phyloP scores from a whole-genome alignment of 495 filamentous ascomycete species.

The Cercophora samala region DNA sequence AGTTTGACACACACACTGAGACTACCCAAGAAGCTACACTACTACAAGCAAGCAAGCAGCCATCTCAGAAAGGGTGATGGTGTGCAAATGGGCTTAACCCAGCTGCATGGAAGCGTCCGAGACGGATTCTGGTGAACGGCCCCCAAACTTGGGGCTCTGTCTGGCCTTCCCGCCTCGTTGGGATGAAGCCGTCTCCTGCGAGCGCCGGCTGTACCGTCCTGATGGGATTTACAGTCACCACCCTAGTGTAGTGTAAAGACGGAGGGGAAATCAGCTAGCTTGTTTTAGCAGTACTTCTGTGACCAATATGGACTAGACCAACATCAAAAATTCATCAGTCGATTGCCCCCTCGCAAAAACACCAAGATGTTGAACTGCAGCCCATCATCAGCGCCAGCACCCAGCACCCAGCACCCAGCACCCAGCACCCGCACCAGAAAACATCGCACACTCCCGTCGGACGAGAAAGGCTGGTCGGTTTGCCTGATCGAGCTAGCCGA shows the following conservation, averaged over 20 bases:
- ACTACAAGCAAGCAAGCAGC: too few relatives aligned
- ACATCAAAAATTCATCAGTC: too few relatives aligned
- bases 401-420: too few relatives aligned
- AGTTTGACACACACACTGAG: too few relatives aligned
- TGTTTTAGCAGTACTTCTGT: too few relatives aligned
- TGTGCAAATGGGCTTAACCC: neutral
- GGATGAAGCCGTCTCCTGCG: constrained; percentile 6
- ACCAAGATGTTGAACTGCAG: neutral
- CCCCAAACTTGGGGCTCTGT: neutral
- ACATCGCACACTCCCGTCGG: constrained; percentile 21
- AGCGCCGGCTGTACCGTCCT: constrained; percentile 6
- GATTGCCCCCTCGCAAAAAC: neutral
- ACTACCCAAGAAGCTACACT: too few relatives aligned
- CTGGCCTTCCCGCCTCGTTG: constrained; percentile 3
- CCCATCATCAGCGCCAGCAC: too few relatives aligned
- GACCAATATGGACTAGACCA: neutral
- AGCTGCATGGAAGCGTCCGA: neutral
- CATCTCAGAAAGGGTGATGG: neutral
- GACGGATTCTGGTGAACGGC: neutral
- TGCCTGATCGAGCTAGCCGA: constrained; percentile 24
- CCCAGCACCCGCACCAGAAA: neutral
- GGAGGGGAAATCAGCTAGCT: constrained; percentile 4
- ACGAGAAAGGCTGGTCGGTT: constrained; percentile 24
- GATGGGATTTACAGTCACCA: constrained; percentile 1
- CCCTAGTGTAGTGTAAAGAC: neutral